Conservation (phyloP, 139 green algal species). For the Trebouxia sp. region DNA sequence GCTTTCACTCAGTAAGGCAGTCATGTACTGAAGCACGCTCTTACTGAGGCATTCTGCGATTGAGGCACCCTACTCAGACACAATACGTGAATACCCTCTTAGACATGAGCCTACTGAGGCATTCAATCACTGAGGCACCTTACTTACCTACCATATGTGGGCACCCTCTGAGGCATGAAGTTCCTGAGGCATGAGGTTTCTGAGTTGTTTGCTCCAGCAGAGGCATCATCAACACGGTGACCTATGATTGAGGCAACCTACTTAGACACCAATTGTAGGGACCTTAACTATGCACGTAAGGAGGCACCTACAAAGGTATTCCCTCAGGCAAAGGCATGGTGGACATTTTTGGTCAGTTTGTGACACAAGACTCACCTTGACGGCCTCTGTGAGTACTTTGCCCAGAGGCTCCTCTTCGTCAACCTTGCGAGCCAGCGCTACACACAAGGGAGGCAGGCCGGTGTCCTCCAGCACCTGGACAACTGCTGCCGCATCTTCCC, state of each 20-base stretch:
- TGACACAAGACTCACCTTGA: conserved; percentile 25
- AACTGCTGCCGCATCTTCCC: neutral
- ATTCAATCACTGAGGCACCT: too few relatives aligned
- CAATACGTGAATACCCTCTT: too few relatives aligned
- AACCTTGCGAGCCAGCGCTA: neutral
- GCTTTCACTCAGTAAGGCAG: too few relatives aligned
- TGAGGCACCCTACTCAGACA: too few relatives aligned
- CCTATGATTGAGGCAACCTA: neutral
- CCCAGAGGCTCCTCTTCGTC: neutral
- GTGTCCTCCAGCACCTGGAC: conserved; percentile 33
- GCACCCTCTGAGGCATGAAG: too few relatives aligned
- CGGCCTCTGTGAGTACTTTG: conserved; percentile 9
- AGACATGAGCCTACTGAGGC: too few relatives aligned
- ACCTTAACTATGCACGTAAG: neutral
- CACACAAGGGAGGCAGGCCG: conserved; percentile 29
- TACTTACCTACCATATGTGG: too few relatives aligned
- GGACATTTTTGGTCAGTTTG: too few relatives aligned
- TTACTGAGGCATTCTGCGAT: too few relatives aligned
- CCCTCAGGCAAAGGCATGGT: neutral
- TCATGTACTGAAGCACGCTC: too few relatives aligned
- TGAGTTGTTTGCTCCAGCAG: neutral
- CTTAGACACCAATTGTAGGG: neutral
- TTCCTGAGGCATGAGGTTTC: neutral
- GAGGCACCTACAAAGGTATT: neutral
- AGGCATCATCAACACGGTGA: neutral